Evolutionary conservation across 176 grass and related monocot species (phyloP), one percentile per base, ranked within the genome.

Genomic region (Ensete ventricosum): DNA sequence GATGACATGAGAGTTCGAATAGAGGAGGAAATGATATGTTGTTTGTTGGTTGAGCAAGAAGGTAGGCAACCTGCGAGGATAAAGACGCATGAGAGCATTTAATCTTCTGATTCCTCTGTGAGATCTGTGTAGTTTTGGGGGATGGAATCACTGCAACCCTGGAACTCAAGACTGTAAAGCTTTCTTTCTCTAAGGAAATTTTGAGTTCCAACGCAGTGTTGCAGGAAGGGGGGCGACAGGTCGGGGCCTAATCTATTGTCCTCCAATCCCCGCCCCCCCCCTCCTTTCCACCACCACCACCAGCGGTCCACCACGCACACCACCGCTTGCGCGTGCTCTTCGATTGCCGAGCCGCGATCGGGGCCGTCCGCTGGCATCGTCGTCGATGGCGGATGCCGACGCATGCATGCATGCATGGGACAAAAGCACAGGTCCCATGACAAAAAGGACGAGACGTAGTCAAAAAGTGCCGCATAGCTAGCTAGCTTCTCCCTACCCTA

Each of bases 251-350:
- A 55, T 43, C 24, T 24, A 75, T 75, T 8, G 26, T 75, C 20
- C 8, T 13, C 23, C 24, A 19, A 9, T 11, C 8, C 14, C 53
- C 8, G 8, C 11, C 53, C 11, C 50, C 2, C 9, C 9, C 26
- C 14, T 27, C 14, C 17, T 11, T 29, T n/a, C 66, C 66, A 27
- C 27, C 66, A 27, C 19, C 29, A 27, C 19, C 29, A 2, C 26
- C 65, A 29, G 2, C 23, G 12, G 22, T 73, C 52, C 52, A 27
- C 23, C 49, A 26, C 51, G 20, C 75, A 55, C 74, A 29, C 59
- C 74, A 53, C 52, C 69, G 66, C 25, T 34, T 73, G 75, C 88
- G 88, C 92, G 88, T 89, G 88, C 86, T 82, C 77, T 88, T 91
- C 83, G 88, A 73, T 62, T 16, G 1, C 2, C 9, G 86, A 75